Percentiles rank a stretch among this genome's conserved stretches.
These are phyloP conservation scores for Ashbya aceris DNA, from an alignment of 1,139 yeast species.

Conservation along the genomic window DNA sequence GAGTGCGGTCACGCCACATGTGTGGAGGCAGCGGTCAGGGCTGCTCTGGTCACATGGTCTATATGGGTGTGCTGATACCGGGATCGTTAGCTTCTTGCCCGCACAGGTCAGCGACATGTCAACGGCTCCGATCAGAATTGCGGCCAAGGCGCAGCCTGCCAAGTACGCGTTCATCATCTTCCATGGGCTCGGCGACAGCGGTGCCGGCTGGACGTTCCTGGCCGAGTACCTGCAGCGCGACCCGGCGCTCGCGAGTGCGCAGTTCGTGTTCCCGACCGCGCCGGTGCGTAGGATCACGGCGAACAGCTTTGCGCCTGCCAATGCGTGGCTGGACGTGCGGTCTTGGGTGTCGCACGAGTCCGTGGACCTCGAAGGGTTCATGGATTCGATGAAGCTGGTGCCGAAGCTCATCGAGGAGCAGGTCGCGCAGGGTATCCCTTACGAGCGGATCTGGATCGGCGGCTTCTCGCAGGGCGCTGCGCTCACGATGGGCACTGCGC, in stretches of 20 bases:
- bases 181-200: slow-evolving; percentile 91
- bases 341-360: slow-evolving; percentile 42
- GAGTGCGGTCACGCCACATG: too few relatives aligned
- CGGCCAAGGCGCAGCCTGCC: slow-evolving; percentile 33
- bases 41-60: too few relatives aligned
- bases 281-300: slow-evolving; percentile 61
- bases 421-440: slow-evolving; percentile 49
- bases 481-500: slow-evolving; percentile 50
- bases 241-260: slow-evolving; percentile 48
- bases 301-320: slow-evolving; percentile 60
- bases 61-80: too few relatives aligned
- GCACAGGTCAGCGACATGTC: slow-evolving; percentile 8
- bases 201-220: slow-evolving; percentile 81
- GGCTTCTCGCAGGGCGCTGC: slow-evolving; percentile 97
- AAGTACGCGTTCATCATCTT: slow-evolving; percentile 67
- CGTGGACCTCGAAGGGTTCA: slow-evolving; percentile 59
- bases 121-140: slow-evolving; percentile 31
- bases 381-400: slow-evolving; percentile 46
- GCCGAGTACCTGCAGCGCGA: slow-evolving; percentile 41
- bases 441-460: slow-evolving; percentile 71
- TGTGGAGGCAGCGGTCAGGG: too few relatives aligned
- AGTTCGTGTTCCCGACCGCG: slow-evolving; percentile 84
- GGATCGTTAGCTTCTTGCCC: too few relatives aligned
- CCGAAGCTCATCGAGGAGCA: slow-evolving; percentile 53
- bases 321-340: slow-evolving; percentile 81